Conservation (phyloP, 2,329 filamentous ascomycete genomes). For the Ploettnerulaceae sp. region DNA sequence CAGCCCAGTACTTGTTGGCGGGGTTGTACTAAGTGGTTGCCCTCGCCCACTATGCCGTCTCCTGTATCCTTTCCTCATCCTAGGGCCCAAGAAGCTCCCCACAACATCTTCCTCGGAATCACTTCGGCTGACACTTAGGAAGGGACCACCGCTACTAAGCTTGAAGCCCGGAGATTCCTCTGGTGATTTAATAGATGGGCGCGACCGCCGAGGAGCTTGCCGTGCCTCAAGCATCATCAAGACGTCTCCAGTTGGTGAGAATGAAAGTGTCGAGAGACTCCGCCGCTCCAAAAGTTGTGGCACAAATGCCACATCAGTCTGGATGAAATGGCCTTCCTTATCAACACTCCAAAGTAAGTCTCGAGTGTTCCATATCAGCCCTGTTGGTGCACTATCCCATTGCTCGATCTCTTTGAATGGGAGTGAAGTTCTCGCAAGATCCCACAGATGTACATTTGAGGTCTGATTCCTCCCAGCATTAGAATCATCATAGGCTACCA, state of each 20-base stretch:
- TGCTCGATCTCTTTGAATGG: constrained; percentile 61
- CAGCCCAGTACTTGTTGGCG: constrained; percentile 37
- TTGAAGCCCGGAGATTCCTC: constrained; percentile 24
- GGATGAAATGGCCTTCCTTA: constrained; percentile 56
- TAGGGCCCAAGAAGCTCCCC: constrained; percentile 53
- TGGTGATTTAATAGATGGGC: constrained; percentile 31
- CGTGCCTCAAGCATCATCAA: constrained; percentile 60
- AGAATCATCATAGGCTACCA: constrained; percentile 56
- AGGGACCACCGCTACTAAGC: constrained; percentile 44
- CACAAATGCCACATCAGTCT: constrained; percentile 61
- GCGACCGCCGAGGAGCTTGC: constrained; percentile 42
- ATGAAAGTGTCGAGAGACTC: constrained; percentile 55
- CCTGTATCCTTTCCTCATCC: constrained; percentile 38
- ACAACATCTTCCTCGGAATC: constrained; percentile 63
- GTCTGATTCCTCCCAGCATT: constrained; percentile 51
- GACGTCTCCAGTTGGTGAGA: constrained; percentile 55
- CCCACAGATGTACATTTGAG: constrained; percentile 60
- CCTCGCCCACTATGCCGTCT: constrained; percentile 42
- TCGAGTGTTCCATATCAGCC: constrained; percentile 58
- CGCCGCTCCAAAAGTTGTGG: constrained; percentile 59
- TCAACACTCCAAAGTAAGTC: constrained; percentile 64
- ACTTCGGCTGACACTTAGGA: constrained; percentile 53
- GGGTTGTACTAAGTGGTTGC: constrained; percentile 49
- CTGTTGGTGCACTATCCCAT: constrained; percentile 53
- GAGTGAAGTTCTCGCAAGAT: constrained; percentile 61